Base-by-base conservation (phyloP, 306 rosid species). In the Ochetophila trinervis region DNA sequence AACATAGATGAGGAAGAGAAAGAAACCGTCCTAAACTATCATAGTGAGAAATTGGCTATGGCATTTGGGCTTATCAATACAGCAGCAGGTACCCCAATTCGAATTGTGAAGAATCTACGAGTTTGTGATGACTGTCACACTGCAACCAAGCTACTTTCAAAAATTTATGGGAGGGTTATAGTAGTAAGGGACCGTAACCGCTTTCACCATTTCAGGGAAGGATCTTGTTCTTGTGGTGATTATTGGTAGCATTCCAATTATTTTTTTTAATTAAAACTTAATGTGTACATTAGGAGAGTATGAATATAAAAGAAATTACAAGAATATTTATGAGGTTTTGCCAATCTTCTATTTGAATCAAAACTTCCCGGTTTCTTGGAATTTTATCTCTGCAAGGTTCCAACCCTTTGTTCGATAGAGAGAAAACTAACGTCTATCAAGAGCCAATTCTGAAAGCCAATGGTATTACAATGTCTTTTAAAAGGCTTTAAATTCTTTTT, bases 1-100 rank as follows among this genome's bases (percentile, higher is more conserved):
- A 80, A 83, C 55, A 71, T 78, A 27, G 87, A 79, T 16, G 86
- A 37, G 61, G 86, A 88, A 71, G 86, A 81, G 66, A 88, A 88
- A 63, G 95, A 83, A 70, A 76, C 65, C 11, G 70, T 76, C 5
- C 76, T 87, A 0, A 76, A 65, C 48, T 83, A 78, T 65, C 90
- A 87, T 19, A 85, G 95, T 54, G 95, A 84, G 65, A 87, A 76
- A 71, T 69, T 87, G 53, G 95, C 95, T 14, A 76, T 78, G 82
- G 95, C 95, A n/a, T 87, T 82, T 63, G 90, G 95, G 5, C 85
- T 85, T 18, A 78, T 87, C 62, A 71, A 81, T 60, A 80, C 88
- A 11, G 73, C 72, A 53, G 76, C 82, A 0, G 80, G 86, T 59
- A 78, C 74, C 19, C 82, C 90, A 2, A 76, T 87, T 54, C 71